Base-by-base conservation (phyloP, 352 stramenopile genomes). In the Phytophthora tentaculata region DNA sequence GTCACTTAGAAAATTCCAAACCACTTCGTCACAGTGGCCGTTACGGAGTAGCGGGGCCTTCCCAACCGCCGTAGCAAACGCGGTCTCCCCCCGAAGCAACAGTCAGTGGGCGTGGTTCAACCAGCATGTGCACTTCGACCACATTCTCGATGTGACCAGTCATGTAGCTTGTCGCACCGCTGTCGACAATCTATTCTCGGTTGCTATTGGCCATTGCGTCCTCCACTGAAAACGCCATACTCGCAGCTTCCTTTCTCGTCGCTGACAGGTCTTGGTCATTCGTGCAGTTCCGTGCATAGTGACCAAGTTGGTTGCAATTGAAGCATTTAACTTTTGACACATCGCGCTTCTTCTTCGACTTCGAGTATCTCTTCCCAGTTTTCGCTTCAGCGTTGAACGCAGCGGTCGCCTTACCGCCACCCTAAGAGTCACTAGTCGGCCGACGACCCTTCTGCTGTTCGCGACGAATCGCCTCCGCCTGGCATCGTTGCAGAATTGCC, bases 251-350 rank as follows among this genome's bases (percentile, higher is more conserved):
- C 20, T 32, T 51, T 28, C 23, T 64, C 8, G 29, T 16, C 4
- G 9, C 8, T 4, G 20, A 28, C 24, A 22, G 16, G 10, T 7
- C 45, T n/a, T 19, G 22, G 10, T 49, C 45, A 45, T 64, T 50
- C 16, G 45, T 49, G 29, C 29, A 56, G 47, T 26, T 47, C n/a
- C 57, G 56, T 26, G 28, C 47, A 28, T 29, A 64, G 22, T 57
- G 17, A 13, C 57, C 57, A 14, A 22, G n/a, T 28, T 64, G 12
- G n/a, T 52, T 39, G 22, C 35, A 64, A 16, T 64, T 52, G 35
- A 51, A 57, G 16, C 57, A 58, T n/a, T 64, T 53, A 32, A 64
- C 22, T 49, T 58, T 57, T 6, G 48, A 53, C 48, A 64, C 20
- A 14, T 57, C 48, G 14, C 20, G 35, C 12, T 22, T 57, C 23